Evolutionary conservation across 2,329 filamentous ascomycete species (phyloP).

Genomic region (Xylariaceae sp.): DNA sequence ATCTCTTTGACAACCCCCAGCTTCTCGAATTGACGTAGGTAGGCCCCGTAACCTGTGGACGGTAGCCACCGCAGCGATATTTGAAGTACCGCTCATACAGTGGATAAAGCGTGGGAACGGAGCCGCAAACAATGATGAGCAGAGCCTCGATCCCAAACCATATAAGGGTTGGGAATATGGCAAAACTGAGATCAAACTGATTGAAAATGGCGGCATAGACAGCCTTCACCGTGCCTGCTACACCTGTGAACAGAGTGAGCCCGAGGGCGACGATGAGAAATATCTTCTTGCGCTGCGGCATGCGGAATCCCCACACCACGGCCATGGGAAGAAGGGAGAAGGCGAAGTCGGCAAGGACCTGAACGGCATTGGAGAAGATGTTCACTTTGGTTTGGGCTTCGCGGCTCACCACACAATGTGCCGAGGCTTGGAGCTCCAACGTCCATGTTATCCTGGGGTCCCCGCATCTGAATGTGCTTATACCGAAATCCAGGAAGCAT

Average conservation of each 20-base stretch:
- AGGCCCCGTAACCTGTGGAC: not conserved
- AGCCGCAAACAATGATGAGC: constrained; percentile 12
- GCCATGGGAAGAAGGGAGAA: constrained; percentile 10
- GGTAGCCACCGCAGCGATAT: not conserved
- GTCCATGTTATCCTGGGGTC: constrained; percentile 8
- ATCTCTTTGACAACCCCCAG: not conserved
- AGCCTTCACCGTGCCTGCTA: constrained; percentile 6
- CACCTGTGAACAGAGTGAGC: constrained; percentile 11
- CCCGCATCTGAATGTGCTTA: constrained; percentile 11
- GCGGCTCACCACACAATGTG: constrained; percentile 5
- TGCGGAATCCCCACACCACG: constrained; percentile 10
- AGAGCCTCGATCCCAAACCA: constrained; percentile 8
- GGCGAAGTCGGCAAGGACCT: constrained; percentile 8
- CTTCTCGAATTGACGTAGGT: not conserved
- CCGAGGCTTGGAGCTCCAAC: not conserved
- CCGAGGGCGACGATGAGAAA: constrained; percentile 10
- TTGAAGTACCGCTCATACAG: constrained; percentile 1
- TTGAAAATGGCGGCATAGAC: constrained; percentile 1
- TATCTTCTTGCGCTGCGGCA: constrained; percentile 7
- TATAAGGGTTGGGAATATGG: constrained; percentile 1
- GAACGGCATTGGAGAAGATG: not conserved
- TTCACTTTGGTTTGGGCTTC: constrained; percentile 4
- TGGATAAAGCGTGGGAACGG: constrained; percentile 10
- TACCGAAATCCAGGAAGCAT: constrained; percentile 8
- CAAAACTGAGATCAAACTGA: not conserved